Evolutionary conservation across 495 filamentous ascomycete genomes (phyloP), one percentile per base, ranked within the genome.

Genomic region (Penicillium arizonense): DNA sequence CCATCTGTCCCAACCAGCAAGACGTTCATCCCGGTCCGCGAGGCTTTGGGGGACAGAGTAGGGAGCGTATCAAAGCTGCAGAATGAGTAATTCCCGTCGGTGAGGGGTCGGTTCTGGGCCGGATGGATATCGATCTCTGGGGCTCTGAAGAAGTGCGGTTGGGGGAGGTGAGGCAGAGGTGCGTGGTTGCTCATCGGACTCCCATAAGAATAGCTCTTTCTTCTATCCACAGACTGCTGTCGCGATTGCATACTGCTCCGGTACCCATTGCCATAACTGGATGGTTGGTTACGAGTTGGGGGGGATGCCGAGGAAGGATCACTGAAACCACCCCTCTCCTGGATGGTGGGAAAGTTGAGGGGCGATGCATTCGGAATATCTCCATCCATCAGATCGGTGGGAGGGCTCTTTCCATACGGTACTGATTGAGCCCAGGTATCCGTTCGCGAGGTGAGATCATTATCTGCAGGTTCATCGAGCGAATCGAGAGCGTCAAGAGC

Each of bases 101-200:
- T 71, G 42, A 48, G 28, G 2, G 56, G 18, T 21, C 63, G 58
- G 32, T 50, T 60, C 33, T 65, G 70, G 14, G 39, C 58, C 7
- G 67, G 34, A 35, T 76, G 61, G 48, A 79, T 56, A 34, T 83
- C 77, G 18, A 84, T 68, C 18, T 85, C 77, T 1, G 82, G 84
- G 2, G 79, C 70, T 13, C 76, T 74, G 59, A 83, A 85, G 66
- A 81, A 87, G 66, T 91, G 87, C 8, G 89, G 74, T 68, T 95
- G 91, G 0, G 87, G 84, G 46, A 90, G 81, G 70, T 95, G 90
- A 6, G 90, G 90, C 16, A 86, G 81, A 30, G 90, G 89, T n/a
- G 84, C 84, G 47, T 85, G 59, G 28, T 69, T 70, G 46, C 65
- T 59, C 52, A 71, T 67, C 3, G 73, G 71, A 41, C 68, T 73